Evolutionary conservation across 805 yeast species (phyloP), one percentile per base, ranked within the genome.

Genomic region (Nakazawaea ambrosiae): DNA sequence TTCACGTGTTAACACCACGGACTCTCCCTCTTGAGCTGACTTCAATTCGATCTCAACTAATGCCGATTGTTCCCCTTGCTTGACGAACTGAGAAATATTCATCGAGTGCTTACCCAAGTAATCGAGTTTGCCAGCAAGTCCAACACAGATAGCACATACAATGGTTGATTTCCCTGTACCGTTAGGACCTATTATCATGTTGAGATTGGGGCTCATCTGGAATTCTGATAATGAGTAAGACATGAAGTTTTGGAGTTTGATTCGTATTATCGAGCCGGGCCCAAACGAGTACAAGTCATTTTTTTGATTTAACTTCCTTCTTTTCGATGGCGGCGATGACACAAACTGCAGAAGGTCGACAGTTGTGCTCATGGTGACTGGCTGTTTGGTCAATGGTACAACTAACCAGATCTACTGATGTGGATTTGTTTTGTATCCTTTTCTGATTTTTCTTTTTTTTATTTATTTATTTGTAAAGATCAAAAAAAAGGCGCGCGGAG

Each of bases 161-260:
- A 92, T 75, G 0, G 97, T 87, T 27, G 92, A 80, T 51, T 92
- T 92, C 5, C 98, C 98, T 0, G 95, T 75, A 25, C 99, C 99
- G 55, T 92, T 92, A 10, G 97, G 97, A 0, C 97, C 98, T 37
- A 92, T 81, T 41, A 92, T 83, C 80, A 92, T 76, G 53, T 92
- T 92, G 53, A 92, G 66, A 2, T 80, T 67, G 0, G 97, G 96
- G 0, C 90, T 82, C 40, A 90, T 69, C 27, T 68, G 66, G 57
- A 86, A 87, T 55, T 81, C 88, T 0, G 84, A 77, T 32, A 70
- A 58, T 1, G 75, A 50, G 54, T 81, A 83, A 0, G 89, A 81
- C 53, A 85, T 78, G 62, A 81, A 81, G 53, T 81, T 78, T 37
- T 53, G 54, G 38, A 81, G 65, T 36, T 60, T 66, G 20, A 81